Evolutionary conservation across 2,329 filamentous ascomycete species (phyloP), one percentile per base, ranked within the genome.

Genomic region (Cadophora luteo-olivacea): DNA sequence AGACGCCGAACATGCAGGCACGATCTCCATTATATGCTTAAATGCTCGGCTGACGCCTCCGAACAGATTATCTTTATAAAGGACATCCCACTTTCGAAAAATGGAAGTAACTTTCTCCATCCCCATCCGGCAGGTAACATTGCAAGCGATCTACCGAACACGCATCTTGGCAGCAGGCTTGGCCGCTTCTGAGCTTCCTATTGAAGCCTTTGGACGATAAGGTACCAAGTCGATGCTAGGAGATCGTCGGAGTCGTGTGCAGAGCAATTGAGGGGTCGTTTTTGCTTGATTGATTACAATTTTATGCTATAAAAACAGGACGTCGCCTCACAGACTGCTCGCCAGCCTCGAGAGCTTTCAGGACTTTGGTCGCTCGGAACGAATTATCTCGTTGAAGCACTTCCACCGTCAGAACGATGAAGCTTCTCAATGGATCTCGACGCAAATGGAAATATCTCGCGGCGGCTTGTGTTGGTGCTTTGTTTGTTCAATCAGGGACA

Each of bases 161-260:
- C 9, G 11, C 57, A 41, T 24, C 57, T 60, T 60, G 36, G 57
- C 57, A 60, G 36, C 57, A 60, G 33, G 36, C 57, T 60, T 60
- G 57, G 57, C 57, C 41, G 22, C 33, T 25, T 60, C 57, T 45
- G 57, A 60, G 57, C 57, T 60, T 41, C 57, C 57, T 60, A 45
- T 60, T 41, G 33, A 60, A 36, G 33, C 41, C 22, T 60, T 45
- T 38, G n/a, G 22, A 45, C 19, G 57, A 60, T 60, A 60, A 60
- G 36, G 57, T 60, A 45, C 57, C 25, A 24, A 45, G n/a, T 60
- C 11, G 33, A 60, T 60, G 36, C n/a, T 14, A 60, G 57, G 33
- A 45, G 36, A 60, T 60, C 57, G 33, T 60, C 57, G 11, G 57
- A 60, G 22, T 24, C 36, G 41, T 60, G 36, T 19, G 57, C 36